A percentile compares a stretch with the other conserved stretches of the same genome.
Conservation (phyloP, 2,329 filamentous ascomycete species). For the Penicillium sclerotiorum region DNA sequence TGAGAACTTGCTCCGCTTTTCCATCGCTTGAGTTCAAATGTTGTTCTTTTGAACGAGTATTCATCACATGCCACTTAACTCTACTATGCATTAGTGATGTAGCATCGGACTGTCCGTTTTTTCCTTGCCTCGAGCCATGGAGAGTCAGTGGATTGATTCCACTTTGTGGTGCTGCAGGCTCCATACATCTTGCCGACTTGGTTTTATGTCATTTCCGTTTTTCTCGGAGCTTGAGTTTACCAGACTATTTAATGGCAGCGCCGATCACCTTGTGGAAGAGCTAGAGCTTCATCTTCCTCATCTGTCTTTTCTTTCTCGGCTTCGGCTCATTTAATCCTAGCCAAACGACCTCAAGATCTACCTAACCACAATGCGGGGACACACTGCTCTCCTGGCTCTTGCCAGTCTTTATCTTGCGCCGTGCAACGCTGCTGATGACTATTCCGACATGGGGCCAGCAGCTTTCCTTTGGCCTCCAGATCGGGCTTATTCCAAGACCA, state of each 20-base stretch:
- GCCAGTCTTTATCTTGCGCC: slow-evolving; percentile 3
- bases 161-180: neutral
- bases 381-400: slow-evolving; percentile 11
- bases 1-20: neutral
- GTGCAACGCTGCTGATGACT: slow-evolving; percentile 18
- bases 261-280: neutral
- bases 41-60: neutral
- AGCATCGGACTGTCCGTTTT: neutral
- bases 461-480: slow-evolving; percentile 65
- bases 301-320: neutral
- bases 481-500: slow-evolving; percentile 56
- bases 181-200: neutral
- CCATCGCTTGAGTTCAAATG: too few species aligned
- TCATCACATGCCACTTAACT: neutral
- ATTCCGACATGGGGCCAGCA: slow-evolving; percentile 56
- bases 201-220: neutral
- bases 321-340: neutral
- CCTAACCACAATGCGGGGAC: slow-evolving; percentile 1
- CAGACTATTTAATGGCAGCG: neutral
- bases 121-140: neutral
- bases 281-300: too few species aligned
- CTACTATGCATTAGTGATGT: neutral
- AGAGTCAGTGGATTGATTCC: neutral
- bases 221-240: neutral
- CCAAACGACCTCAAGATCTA: neutral